Conservation (phyloP, 495 filamentous ascomycete genomes). For the Lasiosphaeria hispida region DNA sequence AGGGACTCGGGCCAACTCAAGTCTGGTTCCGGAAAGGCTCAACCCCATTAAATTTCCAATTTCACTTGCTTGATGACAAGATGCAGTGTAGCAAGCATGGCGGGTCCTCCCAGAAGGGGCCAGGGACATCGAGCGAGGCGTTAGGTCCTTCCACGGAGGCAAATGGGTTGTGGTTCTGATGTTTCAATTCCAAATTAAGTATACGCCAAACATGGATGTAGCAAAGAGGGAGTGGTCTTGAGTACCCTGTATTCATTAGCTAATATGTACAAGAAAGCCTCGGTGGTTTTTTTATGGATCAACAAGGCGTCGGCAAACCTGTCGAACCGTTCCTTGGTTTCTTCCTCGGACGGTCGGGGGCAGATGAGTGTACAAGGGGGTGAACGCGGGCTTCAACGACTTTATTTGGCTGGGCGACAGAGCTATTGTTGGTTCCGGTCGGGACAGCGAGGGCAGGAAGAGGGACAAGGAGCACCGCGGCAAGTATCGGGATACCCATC, state of each 20-base stretch:
- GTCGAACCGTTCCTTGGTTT: conserved; percentile 27
- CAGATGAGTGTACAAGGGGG: conserved; percentile 20
- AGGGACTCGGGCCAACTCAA: no score
- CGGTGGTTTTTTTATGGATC: conserved; percentile 31
- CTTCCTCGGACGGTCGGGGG: conserved; percentile 23
- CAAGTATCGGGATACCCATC: neutral
- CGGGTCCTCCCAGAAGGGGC: conserved; percentile 18
- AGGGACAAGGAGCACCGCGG: neutral
- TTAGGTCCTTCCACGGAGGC: conserved; percentile 7
- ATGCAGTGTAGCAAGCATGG: neutral
- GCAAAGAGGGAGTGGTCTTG: neutral
- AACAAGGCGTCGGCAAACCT: conserved; percentile 36
- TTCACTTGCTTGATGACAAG: no score
- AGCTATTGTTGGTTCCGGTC: neutral
- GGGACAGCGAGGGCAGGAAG: neutral
- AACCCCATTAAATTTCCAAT: no score
- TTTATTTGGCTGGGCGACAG: neutral
- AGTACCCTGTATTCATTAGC: conserved; percentile 29
- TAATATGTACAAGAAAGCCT: conserved; percentile 34
- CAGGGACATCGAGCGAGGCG: conserved; percentile 11
- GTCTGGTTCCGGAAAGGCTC: no score
- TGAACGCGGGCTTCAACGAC: neutral
- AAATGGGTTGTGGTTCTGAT: conserved; percentile 8
- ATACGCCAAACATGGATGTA: neutral
- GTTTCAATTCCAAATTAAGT: neutral